Conservation (phyloP, 176 grass and related monocot genomes). For the Triticum urartu region DNA sequence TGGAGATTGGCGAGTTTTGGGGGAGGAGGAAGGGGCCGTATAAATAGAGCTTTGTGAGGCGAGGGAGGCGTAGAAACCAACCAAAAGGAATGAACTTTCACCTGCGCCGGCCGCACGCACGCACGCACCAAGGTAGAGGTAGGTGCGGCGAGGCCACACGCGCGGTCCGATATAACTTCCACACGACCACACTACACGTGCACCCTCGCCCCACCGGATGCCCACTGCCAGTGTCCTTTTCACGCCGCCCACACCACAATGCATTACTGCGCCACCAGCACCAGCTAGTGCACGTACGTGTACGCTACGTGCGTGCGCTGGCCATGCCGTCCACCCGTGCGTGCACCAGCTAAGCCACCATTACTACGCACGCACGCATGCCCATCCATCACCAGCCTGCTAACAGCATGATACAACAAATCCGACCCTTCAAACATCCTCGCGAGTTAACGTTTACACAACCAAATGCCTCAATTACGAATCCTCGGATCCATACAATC, state of each 20-base stretch:
- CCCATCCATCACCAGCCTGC: neutral
- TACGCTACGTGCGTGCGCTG: neutral
- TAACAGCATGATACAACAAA: too few relatives aligned
- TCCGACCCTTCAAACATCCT: accelerated
- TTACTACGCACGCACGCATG: neutral
- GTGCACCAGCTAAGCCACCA: neutral
- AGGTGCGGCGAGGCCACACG: too few relatives aligned
- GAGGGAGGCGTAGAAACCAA: neutral
- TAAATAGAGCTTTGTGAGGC: neutral
- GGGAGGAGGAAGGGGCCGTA: neutral
- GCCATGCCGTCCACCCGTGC: neutral
- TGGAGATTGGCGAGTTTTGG: neutral
- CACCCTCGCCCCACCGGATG: neutral
- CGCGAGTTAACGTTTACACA: too few relatives aligned
- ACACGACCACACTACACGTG: neutral
- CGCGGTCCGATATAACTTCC: neutral
- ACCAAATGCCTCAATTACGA: too few relatives aligned
- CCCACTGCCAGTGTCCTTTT: neutral
- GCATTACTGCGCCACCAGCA: too few relatives aligned
- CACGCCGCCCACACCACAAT: neutral
- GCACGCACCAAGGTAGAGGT: neutral
- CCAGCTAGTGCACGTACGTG: neutral
- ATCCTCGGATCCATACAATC: too few relatives aligned
- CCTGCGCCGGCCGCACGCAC: neutral
- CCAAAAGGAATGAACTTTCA: neutral